Evolutionary conservation across 2,329 filamentous ascomycete genomes (phyloP).

Genomic region (Rutstroemia sp.): DNA sequence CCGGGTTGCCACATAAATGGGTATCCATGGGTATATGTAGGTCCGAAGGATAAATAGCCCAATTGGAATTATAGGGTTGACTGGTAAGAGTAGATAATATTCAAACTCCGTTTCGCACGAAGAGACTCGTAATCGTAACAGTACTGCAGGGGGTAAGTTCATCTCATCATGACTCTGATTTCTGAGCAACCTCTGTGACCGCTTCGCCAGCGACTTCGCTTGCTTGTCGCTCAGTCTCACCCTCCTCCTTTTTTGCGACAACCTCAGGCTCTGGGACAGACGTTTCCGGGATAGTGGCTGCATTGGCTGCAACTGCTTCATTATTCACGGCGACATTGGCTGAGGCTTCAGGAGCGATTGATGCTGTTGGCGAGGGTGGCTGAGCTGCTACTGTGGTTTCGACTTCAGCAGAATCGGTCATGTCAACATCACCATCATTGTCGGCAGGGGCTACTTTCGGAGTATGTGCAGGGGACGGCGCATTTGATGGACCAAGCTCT

Average conservation of each 20-base stretch:
- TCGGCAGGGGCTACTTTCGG: conserved; percentile 21
- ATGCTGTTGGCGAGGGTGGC: conserved; percentile 1
- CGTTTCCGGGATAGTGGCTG: conserved; percentile 23
- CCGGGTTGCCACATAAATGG: too few species aligned
- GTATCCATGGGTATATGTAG: background rate
- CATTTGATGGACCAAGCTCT: conserved; percentile 25
- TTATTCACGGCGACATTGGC: background rate
- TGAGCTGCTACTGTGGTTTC: conserved; percentile 2
- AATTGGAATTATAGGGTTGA: background rate
- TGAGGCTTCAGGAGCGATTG: conserved; percentile 1
- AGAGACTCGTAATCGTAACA: background rate
- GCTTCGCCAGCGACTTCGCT: conserved; percentile 25
- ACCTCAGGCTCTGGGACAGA: conserved; percentile 28
- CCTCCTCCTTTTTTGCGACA: conserved; percentile 28
- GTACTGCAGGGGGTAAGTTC: background rate
- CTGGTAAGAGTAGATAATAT: background rate
- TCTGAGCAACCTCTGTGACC: conserved; percentile 9
- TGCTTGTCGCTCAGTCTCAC: conserved; percentile 20
- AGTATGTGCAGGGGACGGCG: conserved; percentile 25
- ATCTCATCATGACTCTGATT: conserved; percentile 3
- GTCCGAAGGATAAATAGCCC: background rate
- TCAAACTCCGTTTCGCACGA: background rate
- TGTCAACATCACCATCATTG: conserved; percentile 29
- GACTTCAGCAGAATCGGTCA: conserved; percentile 20
- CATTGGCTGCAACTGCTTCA: conserved; percentile 4